phyloP scores from a whole-genome alignment of 257 asterid species.

The Phtheirospermum japonicum region DNA sequence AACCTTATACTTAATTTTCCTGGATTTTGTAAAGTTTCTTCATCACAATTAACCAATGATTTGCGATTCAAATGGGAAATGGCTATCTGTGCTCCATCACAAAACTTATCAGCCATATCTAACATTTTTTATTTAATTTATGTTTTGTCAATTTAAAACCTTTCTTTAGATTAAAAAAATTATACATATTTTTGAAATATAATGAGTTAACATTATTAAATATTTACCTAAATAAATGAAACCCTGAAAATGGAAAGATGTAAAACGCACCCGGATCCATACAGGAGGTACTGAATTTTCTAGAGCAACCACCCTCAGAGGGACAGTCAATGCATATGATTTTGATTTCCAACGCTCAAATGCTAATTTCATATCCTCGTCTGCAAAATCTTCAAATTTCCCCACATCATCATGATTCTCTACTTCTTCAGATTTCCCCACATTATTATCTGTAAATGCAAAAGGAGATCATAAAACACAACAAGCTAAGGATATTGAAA shows the following conservation, averaged over 20 bases:
- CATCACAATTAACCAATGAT: too few relatives aligned
- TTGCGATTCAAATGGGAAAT: too few relatives aligned
- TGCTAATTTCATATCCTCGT: constrained; percentile 55
- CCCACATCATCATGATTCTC: constrained; percentile 16
- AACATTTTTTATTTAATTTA: too few relatives aligned
- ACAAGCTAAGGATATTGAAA: not conserved
- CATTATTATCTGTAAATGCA: constrained; percentile 31
- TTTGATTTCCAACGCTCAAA: constrained; percentile 84
- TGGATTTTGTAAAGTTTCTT: too few relatives aligned
- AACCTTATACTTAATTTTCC: too few relatives aligned
- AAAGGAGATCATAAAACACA: not conserved
- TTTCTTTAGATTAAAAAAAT: not conserved
- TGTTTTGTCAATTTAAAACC: not conserved
- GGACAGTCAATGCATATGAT: constrained; percentile 76
- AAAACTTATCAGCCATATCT: too few relatives aligned
- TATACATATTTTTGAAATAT: not conserved
- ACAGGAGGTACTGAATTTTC: constrained; percentile 77
- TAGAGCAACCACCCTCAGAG: constrained; percentile 72
- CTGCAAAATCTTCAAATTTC: constrained; percentile 38
- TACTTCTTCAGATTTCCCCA: too few relatives aligned
- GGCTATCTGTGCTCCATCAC: too few relatives aligned
- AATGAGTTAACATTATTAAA: not conserved
- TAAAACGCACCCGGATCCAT: constrained; percentile 67
- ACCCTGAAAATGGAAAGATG: not conserved
- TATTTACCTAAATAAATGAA: not conserved